Conservation (phyloP, 306 rosid genomes). For the Cucurbita ficifolia region DNA sequence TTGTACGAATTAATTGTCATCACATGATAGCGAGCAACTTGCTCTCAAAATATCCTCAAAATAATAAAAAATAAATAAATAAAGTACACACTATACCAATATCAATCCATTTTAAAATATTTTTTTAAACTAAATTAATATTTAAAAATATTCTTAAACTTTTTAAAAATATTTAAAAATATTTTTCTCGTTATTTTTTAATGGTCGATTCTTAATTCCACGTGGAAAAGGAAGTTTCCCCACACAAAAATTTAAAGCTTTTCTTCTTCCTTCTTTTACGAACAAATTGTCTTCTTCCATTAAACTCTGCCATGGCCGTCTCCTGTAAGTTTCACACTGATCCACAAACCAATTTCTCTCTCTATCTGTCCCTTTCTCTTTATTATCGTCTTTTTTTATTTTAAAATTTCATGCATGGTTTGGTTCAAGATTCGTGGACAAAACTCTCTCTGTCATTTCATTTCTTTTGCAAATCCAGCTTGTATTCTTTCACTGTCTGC, state of each 20-base stretch:
- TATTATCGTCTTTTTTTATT: not conserved
- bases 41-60: not conserved
- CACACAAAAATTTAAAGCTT: not conserved
- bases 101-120: too few relatives aligned
- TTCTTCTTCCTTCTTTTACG: too few relatives aligned
- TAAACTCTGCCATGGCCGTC: not conserved
- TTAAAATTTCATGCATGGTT: slow-evolving; percentile 1
- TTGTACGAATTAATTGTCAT: not conserved
- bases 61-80: too few relatives aligned
- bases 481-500: not conserved
- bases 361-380: not conserved
- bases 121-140: too few relatives aligned
- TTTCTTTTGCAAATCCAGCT: slow-evolving; percentile 1
- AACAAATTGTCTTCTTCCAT: not conserved
- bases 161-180: too few relatives aligned
- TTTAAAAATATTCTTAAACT: too few relatives aligned
- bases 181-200: too few relatives aligned
- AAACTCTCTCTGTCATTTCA: not conserved
- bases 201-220: not conserved
- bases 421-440: slow-evolving; percentile 1
- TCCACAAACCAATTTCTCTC: not conserved
- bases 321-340: not conserved
- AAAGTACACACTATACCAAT: too few relatives aligned
- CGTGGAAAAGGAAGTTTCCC: not conserved
- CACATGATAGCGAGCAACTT: not conserved